Evolutionary conservation across 2,329 filamentous ascomycete genomes (phyloP), one percentile per base, ranked within the genome.

Genomic region (Calonectria honghensis): DNA sequence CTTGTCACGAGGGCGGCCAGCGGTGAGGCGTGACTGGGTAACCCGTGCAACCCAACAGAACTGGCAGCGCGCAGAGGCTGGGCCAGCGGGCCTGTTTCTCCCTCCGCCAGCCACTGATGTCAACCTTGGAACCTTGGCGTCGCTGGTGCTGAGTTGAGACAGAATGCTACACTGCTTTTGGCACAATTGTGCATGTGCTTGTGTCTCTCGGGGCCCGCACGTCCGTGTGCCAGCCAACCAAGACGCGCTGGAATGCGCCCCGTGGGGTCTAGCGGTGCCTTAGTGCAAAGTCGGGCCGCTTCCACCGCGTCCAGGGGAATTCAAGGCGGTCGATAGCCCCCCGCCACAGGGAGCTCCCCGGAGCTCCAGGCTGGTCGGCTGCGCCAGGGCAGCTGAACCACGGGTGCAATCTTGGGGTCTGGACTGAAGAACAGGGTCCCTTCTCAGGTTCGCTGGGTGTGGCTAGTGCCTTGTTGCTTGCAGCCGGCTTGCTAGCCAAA

Each of bases 151-250:
- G 20, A 9, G 45, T 48, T 24, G 45, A 48, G 45, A n/a, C 24
- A 24, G 24, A 24, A 24, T 24, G 24, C 24, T 24, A 24, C 20
- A 24, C 45, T 48, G 45, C n/a, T 48, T 48, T 48, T 48, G 45
- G 45, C 45, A 48, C 45, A 48, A 48, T 48, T 48, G 45, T 48
- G n/a, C 45, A 48, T 48, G 45, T 48, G 45, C 45, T 13, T 24
- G 45, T 48, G 45, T 48, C 45, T 24, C 45, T n/a, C 45, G 18
- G 2, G 45, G 2, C 24, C 45, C 45, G 24, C 45, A 24, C 0
- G 20, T 4, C 45, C n/a, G 9, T 24, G 20, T 9, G n/a, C 18
- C 45, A 13, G 10, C 45, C 45, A 48, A 48, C 45, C 45, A 48
- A 7, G n/a, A n/a, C 10, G 1, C n/a, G 45, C 3, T 11, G 45